phyloP scores from a whole-genome alignment of 768 basidiomycete genomes.

The Pisolithus tinctorius region DNA sequence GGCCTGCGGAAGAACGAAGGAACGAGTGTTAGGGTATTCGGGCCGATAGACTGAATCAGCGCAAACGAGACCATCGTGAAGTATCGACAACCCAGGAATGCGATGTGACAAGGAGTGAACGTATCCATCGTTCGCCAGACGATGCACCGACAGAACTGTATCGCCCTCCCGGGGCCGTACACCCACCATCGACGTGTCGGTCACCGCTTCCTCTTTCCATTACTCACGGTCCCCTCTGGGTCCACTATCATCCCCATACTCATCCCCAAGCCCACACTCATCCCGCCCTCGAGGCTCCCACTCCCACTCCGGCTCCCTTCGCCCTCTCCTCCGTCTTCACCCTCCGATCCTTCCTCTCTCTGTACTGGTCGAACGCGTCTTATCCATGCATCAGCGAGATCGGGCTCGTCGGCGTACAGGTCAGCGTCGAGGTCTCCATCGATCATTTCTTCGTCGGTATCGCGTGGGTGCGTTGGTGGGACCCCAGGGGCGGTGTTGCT shows the following conservation, averaged over 20 bases:
- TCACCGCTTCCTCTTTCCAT: slow-evolving; percentile 3
- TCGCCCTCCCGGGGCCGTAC: too few species aligned
- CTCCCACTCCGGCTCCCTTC: not conserved
- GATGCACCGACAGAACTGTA: too few species aligned
- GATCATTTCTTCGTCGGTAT: slow-evolving; percentile 23
- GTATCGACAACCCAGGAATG: too few species aligned
- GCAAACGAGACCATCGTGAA: too few species aligned
- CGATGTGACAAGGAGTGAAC: too few species aligned
- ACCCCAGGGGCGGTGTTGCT: not conserved
- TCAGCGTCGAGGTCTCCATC: slow-evolving; percentile 15
- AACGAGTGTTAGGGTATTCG: too few species aligned
- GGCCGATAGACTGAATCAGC: too few species aligned
- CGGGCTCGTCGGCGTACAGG: slow-evolving; percentile 5
- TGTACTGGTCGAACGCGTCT: not conserved
- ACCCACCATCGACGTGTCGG: too few species aligned
- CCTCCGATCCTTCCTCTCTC: not conserved
- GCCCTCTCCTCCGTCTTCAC: not conserved
- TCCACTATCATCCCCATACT: not conserved
- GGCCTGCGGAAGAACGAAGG: too few species aligned
- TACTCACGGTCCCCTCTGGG: not conserved
- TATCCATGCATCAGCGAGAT: not conserved
- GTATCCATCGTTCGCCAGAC: too few species aligned
- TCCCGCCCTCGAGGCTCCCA: not conserved
- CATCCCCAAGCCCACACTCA: not conserved
- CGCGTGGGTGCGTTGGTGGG: not conserved